Conservation (phyloP, 2,329 filamentous ascomycete genomes). For the Arthrobotrys conoides region DNA sequence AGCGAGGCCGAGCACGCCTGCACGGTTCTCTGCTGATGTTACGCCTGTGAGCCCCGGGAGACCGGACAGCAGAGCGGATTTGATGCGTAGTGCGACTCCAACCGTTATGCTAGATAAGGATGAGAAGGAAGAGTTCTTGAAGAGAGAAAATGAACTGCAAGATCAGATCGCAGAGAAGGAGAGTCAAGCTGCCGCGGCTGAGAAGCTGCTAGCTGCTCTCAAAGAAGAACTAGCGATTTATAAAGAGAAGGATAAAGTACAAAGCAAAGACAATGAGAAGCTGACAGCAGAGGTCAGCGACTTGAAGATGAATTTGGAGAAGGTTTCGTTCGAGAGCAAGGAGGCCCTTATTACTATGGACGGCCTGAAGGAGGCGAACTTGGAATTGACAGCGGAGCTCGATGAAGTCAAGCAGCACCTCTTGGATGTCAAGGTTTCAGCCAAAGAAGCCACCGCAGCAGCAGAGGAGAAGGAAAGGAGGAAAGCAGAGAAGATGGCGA, state of each 20-base stretch:
- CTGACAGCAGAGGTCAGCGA: conserved; percentile 89
- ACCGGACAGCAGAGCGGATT: conserved; percentile 69
- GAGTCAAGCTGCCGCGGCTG: conserved; percentile 80
- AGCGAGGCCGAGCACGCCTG: conserved; percentile 74
- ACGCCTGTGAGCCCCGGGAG: conserved; percentile 65
- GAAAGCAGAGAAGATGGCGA: conserved; percentile 99
- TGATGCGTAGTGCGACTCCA: conserved; percentile 63
- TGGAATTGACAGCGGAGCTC: conserved; percentile 89
- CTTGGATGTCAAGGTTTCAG: conserved; percentile 94
- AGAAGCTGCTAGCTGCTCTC: conserved; percentile 83
- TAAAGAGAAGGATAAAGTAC: conserved; percentile 86
- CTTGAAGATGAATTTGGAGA: conserved; percentile 95
- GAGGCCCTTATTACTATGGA: conserved; percentile 99
- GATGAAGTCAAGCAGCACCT: conserved; percentile 97
- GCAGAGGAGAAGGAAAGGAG: conserved; percentile 98
- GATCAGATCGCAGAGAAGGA: conserved; percentile 97
- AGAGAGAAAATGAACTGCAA: conserved; percentile 95
- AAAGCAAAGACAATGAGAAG: conserved; percentile 90
- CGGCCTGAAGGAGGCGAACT: conserved; percentile 93
- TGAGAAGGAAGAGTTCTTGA: conserved; percentile 94
- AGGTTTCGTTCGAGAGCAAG: conserved; percentile 94
- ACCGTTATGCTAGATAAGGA: conserved; percentile 83
- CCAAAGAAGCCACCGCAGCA: conserved; percentile 90
- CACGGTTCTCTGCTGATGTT: conserved; percentile 71
- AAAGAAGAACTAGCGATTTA: conserved; percentile 88